These are phyloP conservation scores for Medicago lupulina DNA, from an alignment of 306 rosid species.

Conservation along the genomic window DNA sequence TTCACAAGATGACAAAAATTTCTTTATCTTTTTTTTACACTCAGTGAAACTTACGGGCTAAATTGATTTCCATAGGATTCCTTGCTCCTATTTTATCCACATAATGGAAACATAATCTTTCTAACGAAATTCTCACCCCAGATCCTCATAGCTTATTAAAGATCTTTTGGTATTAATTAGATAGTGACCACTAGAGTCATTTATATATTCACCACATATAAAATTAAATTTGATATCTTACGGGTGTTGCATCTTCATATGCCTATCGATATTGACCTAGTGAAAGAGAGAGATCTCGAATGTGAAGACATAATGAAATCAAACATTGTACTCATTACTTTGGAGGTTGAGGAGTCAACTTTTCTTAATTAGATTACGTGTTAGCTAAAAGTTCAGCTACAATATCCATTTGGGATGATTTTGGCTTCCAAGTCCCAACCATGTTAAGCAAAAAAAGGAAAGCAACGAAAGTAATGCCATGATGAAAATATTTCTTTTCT, in stretches of 20 bases:
- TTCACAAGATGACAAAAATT: constrained; percentile 42
- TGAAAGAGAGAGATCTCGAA: constrained; percentile 44
- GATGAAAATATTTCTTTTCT: constrained; percentile 44
- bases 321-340: constrained; percentile 64
- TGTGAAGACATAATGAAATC: constrained; percentile 42
- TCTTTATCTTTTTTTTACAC: constrained; percentile 32
- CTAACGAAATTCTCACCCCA: background rate
- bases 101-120: constrained; percentile 31
- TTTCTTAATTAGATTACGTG: constrained; percentile 57
- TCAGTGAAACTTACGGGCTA: constrained; percentile 24
- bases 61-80: constrained; percentile 61
- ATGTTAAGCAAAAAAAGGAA: constrained; percentile 41
- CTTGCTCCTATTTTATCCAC: constrained; percentile 39
- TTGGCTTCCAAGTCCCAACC: constrained; percentile 69
- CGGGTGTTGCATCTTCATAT: constrained; percentile 56
- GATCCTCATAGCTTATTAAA: constrained; percentile 8
- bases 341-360: constrained; percentile 69
- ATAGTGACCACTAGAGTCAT: constrained; percentile 56
- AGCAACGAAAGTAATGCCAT: constrained; percentile 36
- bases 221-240: constrained; percentile 55
- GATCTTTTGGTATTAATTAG: too few species aligned
- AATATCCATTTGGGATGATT: constrained; percentile 65
- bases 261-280: constrained; percentile 64
- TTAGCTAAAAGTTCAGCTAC: constrained; percentile 68
- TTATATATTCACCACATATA: constrained; percentile 48